Conservation (phyloP, 805 yeast genomes). For the Candida xyloterini region DNA sequence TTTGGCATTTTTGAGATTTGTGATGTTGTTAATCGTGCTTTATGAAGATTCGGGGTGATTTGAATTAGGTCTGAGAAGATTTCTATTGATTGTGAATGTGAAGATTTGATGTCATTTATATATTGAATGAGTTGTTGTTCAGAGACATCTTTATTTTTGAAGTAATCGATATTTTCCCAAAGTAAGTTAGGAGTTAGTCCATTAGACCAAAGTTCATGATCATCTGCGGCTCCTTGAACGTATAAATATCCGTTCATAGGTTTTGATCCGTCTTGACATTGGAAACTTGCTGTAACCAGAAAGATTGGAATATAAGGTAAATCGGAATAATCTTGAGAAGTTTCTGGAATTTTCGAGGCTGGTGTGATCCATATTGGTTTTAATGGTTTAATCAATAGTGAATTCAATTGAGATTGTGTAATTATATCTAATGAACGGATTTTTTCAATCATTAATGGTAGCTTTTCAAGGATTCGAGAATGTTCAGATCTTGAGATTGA, state of each 20-base stretch:
- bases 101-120: slow-evolving; percentile 5
- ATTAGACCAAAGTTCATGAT: slow-evolving; percentile 82
- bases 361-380: slow-evolving; percentile 74
- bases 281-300: slow-evolving; percentile 60
- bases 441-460: slow-evolving; percentile 49
- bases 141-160: slow-evolving; percentile 22
- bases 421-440: slow-evolving; percentile 26
- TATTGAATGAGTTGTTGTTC: slow-evolving; percentile 30
- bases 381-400: slow-evolving; percentile 41
- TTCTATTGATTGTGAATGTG: neutral
- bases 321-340: slow-evolving; percentile 19
- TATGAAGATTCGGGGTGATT: slow-evolving; percentile 10
- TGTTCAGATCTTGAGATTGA: slow-evolving; percentile 58
- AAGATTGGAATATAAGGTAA: slow-evolving; percentile 39
- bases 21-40: slow-evolving; percentile 5
- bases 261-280: slow-evolving; percentile 56
- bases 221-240: slow-evolving; percentile 94
- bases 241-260: slow-evolving; percentile 51
- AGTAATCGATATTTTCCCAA: slow-evolving; percentile 45
- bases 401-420: neutral
- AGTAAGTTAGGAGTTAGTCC: slow-evolving; percentile 50
- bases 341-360: slow-evolving; percentile 27
- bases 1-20: neutral
- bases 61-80: slow-evolving; percentile 4
- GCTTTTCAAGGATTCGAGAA: slow-evolving; percentile 42